These are phyloP conservation scores for Auxenochlorella pyrenoidosa DNA, from an alignment of 139 green algal species.

Conservation along the genomic window DNA sequence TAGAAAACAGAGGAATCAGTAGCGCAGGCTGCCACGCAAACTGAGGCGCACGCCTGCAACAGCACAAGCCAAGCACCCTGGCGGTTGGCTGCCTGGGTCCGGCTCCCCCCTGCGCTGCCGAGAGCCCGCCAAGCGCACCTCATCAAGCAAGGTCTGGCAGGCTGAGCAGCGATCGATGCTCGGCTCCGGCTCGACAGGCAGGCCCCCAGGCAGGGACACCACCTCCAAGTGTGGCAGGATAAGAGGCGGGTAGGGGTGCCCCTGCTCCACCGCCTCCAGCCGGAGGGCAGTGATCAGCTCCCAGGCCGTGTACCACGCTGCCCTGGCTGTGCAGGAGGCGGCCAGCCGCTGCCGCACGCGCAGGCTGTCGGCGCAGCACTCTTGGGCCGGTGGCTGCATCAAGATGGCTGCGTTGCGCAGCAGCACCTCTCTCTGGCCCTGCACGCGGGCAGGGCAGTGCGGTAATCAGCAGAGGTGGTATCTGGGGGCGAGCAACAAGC, in stretches of 20 bases:
- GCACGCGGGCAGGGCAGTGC: neutral
- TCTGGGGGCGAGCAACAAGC: no score
- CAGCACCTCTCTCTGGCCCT: neutral
- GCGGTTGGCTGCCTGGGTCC: neutral
- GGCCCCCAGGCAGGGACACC: neutral
- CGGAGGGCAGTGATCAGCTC: neutral
- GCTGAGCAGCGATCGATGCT: constrained; percentile 4
- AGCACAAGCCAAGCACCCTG: no score
- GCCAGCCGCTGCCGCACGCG: neutral
- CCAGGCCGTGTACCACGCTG: neutral
- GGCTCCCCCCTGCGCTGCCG: neutral
- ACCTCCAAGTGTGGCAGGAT: neutral
- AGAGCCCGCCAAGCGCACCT: neutral
- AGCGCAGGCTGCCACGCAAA: no score
- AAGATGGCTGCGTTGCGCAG: neutral
- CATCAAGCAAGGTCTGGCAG: neutral
- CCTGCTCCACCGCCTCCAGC: constrained; percentile 1
- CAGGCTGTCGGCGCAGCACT: neutral
- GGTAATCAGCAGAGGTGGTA: no score
- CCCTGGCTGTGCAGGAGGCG: neutral
- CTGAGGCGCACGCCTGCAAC: no score
- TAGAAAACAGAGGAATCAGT: no score
- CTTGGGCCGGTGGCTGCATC: neutral
- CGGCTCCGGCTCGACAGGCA: neutral
- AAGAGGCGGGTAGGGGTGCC: neutral